Percentiles rank a stretch among this genome's conserved stretches.
phyloP scores from a whole-genome alignment of 371 early-diverging fungal genomes.

The Apophysomyces trapeziformis region DNA sequence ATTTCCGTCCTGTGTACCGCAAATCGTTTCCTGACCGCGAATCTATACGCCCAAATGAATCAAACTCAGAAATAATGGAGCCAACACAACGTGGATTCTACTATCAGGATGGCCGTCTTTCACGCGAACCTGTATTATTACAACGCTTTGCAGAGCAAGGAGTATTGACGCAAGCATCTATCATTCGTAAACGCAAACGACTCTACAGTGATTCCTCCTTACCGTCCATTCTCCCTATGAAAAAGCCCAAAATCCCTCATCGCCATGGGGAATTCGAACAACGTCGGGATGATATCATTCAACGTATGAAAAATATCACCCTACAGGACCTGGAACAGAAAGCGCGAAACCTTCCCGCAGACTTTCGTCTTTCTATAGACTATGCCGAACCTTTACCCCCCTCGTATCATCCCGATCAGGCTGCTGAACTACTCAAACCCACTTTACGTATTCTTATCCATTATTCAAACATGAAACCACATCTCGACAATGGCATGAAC shows the following conservation, averaged over 20 bases:
- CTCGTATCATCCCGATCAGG: conserved; percentile 33
- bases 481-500: conserved; percentile 55
- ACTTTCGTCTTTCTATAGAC: conserved; percentile 41
- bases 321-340: conserved; percentile 48
- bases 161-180: conserved; percentile 35
- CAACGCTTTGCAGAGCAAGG: conserved; percentile 45
- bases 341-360: conserved; percentile 28
- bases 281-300: conserved; percentile 53
- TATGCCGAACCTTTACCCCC: conserved; percentile 21
- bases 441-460: conserved; percentile 35
- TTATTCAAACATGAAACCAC: conserved; percentile 53
- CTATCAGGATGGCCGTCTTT: conserved; percentile 38
- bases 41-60: background rate
- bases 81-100: conserved; percentile 41
- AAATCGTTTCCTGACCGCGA: background rate
- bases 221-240: conserved; percentile 23
- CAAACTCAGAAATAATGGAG: conserved; percentile 23
- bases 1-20: conserved; percentile 1
- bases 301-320: conserved; percentile 43
- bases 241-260: conserved; percentile 54
- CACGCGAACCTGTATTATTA: conserved; percentile 29
- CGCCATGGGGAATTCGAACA: conserved; percentile 54
- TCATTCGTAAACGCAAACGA: conserved; percentile 32
- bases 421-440: conserved; percentile 32
- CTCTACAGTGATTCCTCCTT: conserved; percentile 15